Conservation (phyloP, 345 rosid genomes). For the Turnera subulata region DNA sequence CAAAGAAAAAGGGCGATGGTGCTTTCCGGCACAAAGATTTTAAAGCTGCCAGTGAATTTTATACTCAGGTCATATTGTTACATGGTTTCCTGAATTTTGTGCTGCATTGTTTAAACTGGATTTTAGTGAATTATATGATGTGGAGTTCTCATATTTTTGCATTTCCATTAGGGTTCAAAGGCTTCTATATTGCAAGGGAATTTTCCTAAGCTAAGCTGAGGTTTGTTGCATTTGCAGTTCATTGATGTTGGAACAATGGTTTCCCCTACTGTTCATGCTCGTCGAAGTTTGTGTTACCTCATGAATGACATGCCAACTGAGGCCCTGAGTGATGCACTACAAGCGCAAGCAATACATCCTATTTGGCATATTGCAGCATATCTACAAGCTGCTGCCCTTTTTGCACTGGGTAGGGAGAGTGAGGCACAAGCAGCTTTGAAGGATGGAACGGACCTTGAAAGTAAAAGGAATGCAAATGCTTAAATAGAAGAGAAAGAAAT, state of each 20-base stretch:
- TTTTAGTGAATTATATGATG: too few species aligned
- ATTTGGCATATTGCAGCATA: constrained; percentile 74
- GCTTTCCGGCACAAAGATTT: constrained; percentile 76
- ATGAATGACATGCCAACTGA: constrained; percentile 68
- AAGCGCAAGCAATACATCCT: constrained; percentile 70
- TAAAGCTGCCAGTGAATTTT: constrained; percentile 53
- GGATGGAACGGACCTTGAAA: constrained; percentile 70
- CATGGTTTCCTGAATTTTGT: background rate
- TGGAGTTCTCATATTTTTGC: too few species aligned
- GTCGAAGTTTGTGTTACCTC: constrained; percentile 70
- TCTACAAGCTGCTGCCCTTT: constrained; percentile 68
- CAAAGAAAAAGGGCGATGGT: constrained; percentile 77
- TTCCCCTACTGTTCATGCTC: constrained; percentile 66
- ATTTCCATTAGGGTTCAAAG: background rate
- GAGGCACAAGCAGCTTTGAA: constrained; percentile 64
- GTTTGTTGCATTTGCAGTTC: constrained; percentile 44
- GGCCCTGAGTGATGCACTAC: constrained; percentile 71
- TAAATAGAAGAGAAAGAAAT: background rate
- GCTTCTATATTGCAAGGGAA: background rate
- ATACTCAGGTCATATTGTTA: constrained; percentile 54
- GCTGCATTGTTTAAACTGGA: too few species aligned
- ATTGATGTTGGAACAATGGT: constrained; percentile 65
- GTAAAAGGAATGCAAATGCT: constrained; percentile 31
- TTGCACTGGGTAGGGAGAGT: constrained; percentile 55
- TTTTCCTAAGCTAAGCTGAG: constrained; percentile 10